Evolutionary conservation across 2,329 filamentous ascomycete genomes (phyloP), one percentile per base, ranked within the genome.

Genomic region (Scytalidium lignicola): DNA sequence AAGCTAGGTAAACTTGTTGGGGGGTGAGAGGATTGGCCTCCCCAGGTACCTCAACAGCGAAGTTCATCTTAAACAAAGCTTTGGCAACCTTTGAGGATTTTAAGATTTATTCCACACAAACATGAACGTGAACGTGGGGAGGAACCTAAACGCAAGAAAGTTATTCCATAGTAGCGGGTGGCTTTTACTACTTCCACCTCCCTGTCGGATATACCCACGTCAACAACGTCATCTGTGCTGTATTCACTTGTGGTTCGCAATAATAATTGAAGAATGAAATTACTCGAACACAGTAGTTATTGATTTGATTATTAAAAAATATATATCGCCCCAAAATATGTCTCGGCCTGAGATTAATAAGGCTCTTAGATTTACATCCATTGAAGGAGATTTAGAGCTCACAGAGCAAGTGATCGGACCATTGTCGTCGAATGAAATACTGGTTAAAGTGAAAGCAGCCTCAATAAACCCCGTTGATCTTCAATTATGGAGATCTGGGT

Each of bases 41-140:
- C 56, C 87, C 90, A 6, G 88, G 79, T 51, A 90, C 83, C 71
- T 95, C 90, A 63, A 95, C 82, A 52, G 79, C 70, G 66, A 85
- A 85, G 65, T 75, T 80, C 85, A 89, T 89, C 62, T 37, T 37
- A 13, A 37, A 37, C n/a, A 37, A 17, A 13, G 12, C 32, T 17
- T 8, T n/a, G 32, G 32, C n/a, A 17, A n/a, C 23, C 23, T 26
- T 8, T 37, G 15, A 15, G 15, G 32, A 17, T 9, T 37, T 37
- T 4, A n/a, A 17, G 32, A 5, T 13, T n/a, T n/a, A 17, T 5
- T 26, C 23, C 23, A 26, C 5, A 26, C 10, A 10, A 26, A 10
- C 23, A 13, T 37, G 32, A 8, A 15, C 4, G 15, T 37, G 32
- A 37, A 17, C 32, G 32, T 13, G 32, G 32, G 10, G 32, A 37